Conservation (phyloP, 2,329 filamentous ascomycete genomes). For the Pestalotiopsis sp. region DNA sequence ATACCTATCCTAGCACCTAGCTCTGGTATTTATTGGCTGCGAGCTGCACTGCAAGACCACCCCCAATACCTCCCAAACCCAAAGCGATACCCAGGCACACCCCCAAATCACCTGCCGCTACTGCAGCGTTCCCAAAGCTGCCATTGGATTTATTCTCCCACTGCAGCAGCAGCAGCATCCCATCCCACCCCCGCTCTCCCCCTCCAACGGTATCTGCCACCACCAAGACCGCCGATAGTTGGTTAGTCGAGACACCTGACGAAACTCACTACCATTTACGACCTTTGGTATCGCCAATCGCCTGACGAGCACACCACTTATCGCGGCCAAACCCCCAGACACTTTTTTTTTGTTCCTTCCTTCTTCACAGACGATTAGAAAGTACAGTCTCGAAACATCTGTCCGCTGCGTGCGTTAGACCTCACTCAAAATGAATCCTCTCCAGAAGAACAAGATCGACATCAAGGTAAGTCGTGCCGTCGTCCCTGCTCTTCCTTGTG, state of each 20-base stretch:
- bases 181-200: background rate
- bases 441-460: slow-evolving; percentile 98
- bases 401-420: slow-evolving; percentile 7
- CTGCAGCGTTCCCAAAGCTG: background rate
- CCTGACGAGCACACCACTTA: slow-evolving; percentile 4
- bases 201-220: slow-evolving; percentile 3
- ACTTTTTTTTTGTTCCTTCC: background rate
- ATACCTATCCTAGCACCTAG: background rate
- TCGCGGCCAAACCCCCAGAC: background rate
- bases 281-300: background rate
- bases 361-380: slow-evolving; percentile 8
- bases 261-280: background rate
- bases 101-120: background rate
- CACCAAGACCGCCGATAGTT: background rate
- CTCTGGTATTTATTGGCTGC: background rate
- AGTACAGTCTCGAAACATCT: slow-evolving; percentile 1
- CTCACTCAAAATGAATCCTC: slow-evolving; percentile 76
- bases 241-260: slow-evolving; percentile 1
- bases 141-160: background rate
- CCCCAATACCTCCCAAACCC: background rate
- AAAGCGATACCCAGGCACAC: background rate
- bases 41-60: background rate
- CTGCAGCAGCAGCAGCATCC: background rate
- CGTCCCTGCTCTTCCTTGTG: background rate
- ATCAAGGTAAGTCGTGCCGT: slow-evolving; percentile 70